A percentile compares a stretch with the other conserved stretches of the same genome.
phyloP scores from a whole-genome alignment of 345 rosid species.

The Citrus trifoliata region DNA sequence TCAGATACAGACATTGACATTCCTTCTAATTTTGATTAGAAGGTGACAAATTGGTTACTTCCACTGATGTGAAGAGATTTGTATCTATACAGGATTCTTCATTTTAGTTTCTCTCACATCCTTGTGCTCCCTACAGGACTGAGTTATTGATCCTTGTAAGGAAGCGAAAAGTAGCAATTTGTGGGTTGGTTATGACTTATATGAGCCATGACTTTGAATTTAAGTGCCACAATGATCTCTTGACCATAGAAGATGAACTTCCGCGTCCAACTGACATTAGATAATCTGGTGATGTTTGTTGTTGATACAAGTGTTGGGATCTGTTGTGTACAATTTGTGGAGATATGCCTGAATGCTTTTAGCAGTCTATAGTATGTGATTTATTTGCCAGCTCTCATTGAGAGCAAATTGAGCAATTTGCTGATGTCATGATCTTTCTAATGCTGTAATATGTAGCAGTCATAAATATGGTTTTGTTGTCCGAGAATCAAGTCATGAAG shows the following conservation, averaged over 20 bases:
- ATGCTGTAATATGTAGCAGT: background rate
- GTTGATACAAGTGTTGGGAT: slow-evolving; percentile 24
- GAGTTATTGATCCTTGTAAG: slow-evolving; percentile 13
- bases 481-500: background rate
- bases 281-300: slow-evolving; percentile 13
- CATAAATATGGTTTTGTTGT: background rate
- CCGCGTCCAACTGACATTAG: slow-evolving; percentile 28
- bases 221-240: slow-evolving; percentile 3
- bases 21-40: slow-evolving; percentile 52
- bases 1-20: slow-evolving; percentile 60
- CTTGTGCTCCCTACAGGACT: slow-evolving; percentile 7
- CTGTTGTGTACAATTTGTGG: slow-evolving; percentile 25
- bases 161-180: slow-evolving; percentile 11
- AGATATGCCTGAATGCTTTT: slow-evolving; percentile 17
- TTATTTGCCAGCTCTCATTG: slow-evolving; percentile 4
- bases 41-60: slow-evolving; percentile 23
- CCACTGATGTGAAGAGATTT: background rate
- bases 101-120: slow-evolving; percentile 5
- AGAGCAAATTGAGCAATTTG: slow-evolving; percentile 10
- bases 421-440: background rate
- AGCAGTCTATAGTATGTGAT: slow-evolving; percentile 15
- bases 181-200: slow-evolving; percentile 25
- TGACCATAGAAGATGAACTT: slow-evolving; percentile 16
- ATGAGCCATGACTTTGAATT: slow-evolving; percentile 19
- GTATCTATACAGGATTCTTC: background rate